Percentiles rank a stretch among this genome's conserved stretches.
These are phyloP conservation scores for Teratosphaeria gauchensis DNA, from an alignment of 2,329 filamentous ascomycete genomes.

Conservation along the genomic window DNA sequence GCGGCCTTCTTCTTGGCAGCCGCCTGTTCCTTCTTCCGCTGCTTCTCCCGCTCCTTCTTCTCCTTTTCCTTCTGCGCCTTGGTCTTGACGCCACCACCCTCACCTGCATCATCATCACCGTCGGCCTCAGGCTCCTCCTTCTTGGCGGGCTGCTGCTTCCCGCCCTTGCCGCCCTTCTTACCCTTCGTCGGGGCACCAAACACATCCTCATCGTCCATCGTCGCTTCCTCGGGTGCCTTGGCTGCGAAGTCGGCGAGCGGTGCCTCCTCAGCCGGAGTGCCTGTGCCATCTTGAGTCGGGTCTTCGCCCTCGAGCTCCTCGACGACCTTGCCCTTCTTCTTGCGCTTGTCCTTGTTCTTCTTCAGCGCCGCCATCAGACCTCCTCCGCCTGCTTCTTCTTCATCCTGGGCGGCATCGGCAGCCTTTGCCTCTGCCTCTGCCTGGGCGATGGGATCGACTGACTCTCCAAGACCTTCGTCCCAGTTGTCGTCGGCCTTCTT, in stretches of 20 bases:
- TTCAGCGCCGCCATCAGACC: conserved; percentile 41
- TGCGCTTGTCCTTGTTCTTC: conserved; percentile 61
- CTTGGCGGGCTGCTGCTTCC: conserved; percentile 34
- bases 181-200: conserved; percentile 71
- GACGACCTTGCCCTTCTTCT: conserved; percentile 71
- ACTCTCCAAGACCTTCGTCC: conserved; percentile 86
- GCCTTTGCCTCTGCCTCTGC: conserved; percentile 35
- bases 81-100: conserved; percentile 63
- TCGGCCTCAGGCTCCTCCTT: conserved; percentile 44
- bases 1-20: conserved; percentile 69
- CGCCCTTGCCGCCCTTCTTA: conserved; percentile 49
- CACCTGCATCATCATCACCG: conserved; percentile 43
- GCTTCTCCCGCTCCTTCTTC: conserved; percentile 98
- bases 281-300: conserved; percentile 34
- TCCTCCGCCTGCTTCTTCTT: conserved; percentile 41
- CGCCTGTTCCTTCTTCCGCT: conserved; percentile 95
- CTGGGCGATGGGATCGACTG: conserved; percentile 52
- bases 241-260: conserved; percentile 37
- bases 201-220: conserved; percentile 59
- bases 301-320: conserved; percentile 60
- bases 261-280: conserved; percentile 31
- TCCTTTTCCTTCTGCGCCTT: conserved; percentile 98
- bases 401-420: conserved; percentile 40
- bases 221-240: conserved; percentile 74
- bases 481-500: conserved; percentile 83